Evolutionary conservation across 2,329 filamentous ascomycete genomes (phyloP).

Genomic region (Trichophyton simii): DNA sequence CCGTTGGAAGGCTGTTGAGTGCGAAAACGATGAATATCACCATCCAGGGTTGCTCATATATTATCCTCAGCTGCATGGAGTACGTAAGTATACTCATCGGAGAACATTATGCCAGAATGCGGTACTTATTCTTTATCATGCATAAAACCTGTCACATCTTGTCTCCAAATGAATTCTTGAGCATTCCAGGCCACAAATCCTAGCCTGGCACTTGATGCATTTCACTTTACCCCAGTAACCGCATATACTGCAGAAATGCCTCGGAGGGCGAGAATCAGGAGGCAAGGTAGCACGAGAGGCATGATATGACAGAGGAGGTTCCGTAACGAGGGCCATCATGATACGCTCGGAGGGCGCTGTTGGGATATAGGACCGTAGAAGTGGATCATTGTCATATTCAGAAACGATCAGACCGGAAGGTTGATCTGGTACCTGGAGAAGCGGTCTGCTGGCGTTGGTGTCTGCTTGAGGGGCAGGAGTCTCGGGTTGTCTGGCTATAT

Average conservation of each 20-base stretch:
- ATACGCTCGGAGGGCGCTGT: constrained; percentile 33
- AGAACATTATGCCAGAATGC: too few relatives aligned
- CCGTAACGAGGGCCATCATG: constrained; percentile 34
- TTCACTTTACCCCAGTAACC: constrained; percentile 40
- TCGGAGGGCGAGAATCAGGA: constrained; percentile 20
- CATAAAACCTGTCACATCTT: constrained; percentile 31
- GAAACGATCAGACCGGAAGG: constrained; percentile 23
- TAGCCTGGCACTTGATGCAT: constrained; percentile 35
- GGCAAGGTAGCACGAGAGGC: constrained; percentile 31
- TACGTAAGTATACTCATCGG: too few relatives aligned
- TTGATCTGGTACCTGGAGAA: background rate
- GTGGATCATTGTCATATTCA: constrained; percentile 30
- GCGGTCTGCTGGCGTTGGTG: constrained; percentile 1
- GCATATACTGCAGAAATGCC: constrained; percentile 38
- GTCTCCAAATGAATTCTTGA: constrained; percentile 38
- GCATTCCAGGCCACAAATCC: constrained; percentile 38
- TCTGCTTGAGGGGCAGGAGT: constrained; percentile 1
- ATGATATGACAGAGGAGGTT: constrained; percentile 37
- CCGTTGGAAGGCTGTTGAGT: too few relatives aligned
- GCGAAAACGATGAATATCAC: too few relatives aligned
- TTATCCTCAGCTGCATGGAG: too few relatives aligned
- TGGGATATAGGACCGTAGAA: constrained; percentile 32
- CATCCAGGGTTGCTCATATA: too few relatives aligned
- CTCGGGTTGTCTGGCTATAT: constrained; percentile 14
- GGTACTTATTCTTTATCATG: background rate